phyloP scores from a whole-genome alignment of 2,329 filamentous ascomycete species.

The Exophiala oligosperma region DNA sequence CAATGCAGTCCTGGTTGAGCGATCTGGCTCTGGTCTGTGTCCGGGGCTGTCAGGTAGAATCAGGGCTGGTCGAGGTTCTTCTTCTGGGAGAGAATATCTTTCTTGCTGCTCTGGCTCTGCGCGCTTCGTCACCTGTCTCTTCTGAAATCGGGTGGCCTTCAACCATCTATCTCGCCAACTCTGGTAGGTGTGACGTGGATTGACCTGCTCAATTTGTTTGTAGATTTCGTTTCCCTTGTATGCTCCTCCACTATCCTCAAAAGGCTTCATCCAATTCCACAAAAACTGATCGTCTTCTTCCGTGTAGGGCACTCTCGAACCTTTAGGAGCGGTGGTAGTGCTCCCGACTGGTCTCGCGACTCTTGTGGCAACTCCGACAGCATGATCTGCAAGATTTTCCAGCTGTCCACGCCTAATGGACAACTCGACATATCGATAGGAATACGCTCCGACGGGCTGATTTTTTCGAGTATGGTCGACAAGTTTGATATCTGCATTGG shows the following conservation, averaged over 20 bases:
- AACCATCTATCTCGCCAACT: slow-evolving; percentile 51
- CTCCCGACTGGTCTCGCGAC: slow-evolving; percentile 46
- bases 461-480: slow-evolving; percentile 58
- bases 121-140: slow-evolving; percentile 9
- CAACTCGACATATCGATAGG: slow-evolving; percentile 58
- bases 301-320: slow-evolving; percentile 38
- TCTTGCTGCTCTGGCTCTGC: background rate
- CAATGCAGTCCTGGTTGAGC: too few species aligned
- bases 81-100: background rate
- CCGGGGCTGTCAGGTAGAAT: background rate
- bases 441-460: slow-evolving; percentile 52
- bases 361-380: slow-evolving; percentile 45
- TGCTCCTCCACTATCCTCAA: slow-evolving; percentile 34
- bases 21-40: background rate
- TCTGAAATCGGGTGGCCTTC: slow-evolving; percentile 35
- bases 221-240: slow-evolving; percentile 47
- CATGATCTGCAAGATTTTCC: slow-evolving; percentile 49
- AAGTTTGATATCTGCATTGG: slow-evolving; percentile 58
- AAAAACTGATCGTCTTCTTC: slow-evolving; percentile 47
- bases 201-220: slow-evolving; percentile 39
- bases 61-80: background rate
- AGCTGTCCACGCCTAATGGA: slow-evolving; percentile 52
- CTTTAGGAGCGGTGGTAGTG: slow-evolving; percentile 37
- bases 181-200: slow-evolving; percentile 49
- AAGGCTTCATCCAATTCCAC: slow-evolving; percentile 45